These are phyloP conservation scores for Calonectria montana DNA, from an alignment of 2,329 filamentous ascomycete species.

Conservation along the genomic window DNA sequence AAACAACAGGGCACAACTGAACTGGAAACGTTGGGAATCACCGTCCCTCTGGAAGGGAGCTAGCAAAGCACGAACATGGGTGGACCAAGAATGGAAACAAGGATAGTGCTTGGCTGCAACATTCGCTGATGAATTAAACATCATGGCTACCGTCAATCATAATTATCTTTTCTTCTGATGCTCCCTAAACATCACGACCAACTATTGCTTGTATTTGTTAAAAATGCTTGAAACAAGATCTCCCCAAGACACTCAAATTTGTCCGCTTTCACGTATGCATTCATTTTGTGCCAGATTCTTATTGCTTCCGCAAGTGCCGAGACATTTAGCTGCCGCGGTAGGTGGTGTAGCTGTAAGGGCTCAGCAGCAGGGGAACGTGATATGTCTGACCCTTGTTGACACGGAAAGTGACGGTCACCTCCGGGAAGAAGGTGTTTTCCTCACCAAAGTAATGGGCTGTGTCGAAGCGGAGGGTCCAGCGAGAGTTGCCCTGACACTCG, in stretches of 20 bases:
- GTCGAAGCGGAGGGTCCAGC: constrained; percentile 79
- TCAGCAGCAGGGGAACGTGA: constrained; percentile 82
- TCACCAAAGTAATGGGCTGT: constrained; percentile 77
- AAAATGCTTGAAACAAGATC: neutral
- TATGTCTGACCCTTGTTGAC: constrained; percentile 73
- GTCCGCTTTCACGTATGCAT: no score
- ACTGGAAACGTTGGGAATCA: constrained; percentile 25
- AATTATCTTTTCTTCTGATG: constrained; percentile 12
- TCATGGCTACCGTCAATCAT: constrained; percentile 35
- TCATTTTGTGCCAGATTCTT: no score
- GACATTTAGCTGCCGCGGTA: constrained; percentile 76
- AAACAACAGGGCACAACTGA: constrained; percentile 3
- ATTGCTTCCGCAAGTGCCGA: neutral
- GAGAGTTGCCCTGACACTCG: constrained; percentile 57
- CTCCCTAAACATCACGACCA: constrained; percentile 12
- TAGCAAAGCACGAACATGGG: constrained; percentile 13
- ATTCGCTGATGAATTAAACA: constrained; percentile 39
- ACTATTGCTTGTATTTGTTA: neutral
- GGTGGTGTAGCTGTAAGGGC: constrained; percentile 84
- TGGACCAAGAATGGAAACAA: constrained; percentile 23
- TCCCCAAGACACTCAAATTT: neutral
- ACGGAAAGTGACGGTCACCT: constrained; percentile 65
- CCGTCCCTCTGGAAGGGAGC: constrained; percentile 40
- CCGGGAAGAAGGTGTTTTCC: constrained; percentile 70
- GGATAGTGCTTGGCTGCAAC: constrained; percentile 21